Conservation (phyloP, 2,329 filamentous ascomycete species). For the Macroventuria anomochaeta region DNA sequence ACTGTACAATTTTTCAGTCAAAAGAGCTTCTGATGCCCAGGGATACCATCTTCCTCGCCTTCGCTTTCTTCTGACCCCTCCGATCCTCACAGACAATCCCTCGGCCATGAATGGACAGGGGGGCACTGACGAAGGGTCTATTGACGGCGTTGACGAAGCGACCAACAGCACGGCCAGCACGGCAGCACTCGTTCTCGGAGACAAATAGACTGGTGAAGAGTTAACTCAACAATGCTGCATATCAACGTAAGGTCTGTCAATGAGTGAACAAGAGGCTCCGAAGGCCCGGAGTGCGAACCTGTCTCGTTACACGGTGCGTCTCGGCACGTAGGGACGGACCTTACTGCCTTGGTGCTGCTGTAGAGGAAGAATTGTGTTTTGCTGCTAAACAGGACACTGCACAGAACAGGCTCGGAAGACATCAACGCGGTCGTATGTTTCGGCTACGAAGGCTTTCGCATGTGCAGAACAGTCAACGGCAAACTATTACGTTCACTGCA, state of each 20-base stretch:
- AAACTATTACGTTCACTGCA: too few relatives aligned
- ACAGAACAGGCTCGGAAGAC: too few relatives aligned
- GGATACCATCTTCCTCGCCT: background rate
- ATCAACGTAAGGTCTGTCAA: background rate
- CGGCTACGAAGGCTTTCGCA: too few relatives aligned
- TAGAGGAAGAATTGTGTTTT: too few relatives aligned
- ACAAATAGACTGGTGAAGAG: background rate
- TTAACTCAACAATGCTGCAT: background rate
- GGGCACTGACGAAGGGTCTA: too few relatives aligned
- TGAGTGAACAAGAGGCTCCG: background rate
- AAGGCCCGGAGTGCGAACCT: background rate
- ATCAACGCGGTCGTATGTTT: too few relatives aligned
- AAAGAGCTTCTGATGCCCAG: background rate
- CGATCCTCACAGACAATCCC: background rate
- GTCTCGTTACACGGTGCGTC: background rate
- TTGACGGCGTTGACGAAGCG: background rate
- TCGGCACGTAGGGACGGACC: background rate
- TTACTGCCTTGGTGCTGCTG: too few relatives aligned
- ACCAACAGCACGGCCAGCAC: background rate
- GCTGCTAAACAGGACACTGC: too few relatives aligned
- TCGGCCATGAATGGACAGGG: background rate
- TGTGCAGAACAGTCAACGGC: too few relatives aligned
- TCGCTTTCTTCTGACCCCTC: background rate
- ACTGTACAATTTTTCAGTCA: too few relatives aligned
- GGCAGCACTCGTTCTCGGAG: background rate